Evolutionary conservation across 495 filamentous ascomycete species (phyloP), one percentile per base, ranked within the genome.

Genomic region (Trichoderma asperelloides): DNA sequence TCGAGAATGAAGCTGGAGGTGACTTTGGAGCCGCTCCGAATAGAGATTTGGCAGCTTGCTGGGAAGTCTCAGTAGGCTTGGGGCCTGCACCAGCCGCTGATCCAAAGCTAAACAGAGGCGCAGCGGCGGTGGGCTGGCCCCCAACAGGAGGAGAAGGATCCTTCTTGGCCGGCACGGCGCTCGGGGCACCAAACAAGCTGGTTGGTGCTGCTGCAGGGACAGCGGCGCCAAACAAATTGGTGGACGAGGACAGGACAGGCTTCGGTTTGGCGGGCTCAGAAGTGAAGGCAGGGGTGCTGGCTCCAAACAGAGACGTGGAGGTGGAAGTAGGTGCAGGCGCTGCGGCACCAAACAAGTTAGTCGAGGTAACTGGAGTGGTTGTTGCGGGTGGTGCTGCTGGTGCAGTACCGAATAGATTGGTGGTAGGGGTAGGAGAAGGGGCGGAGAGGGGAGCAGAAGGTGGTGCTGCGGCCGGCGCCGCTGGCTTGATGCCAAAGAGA

Each of bases 371-470:
- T 43, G 30, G 37, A n/a, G 47, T 23, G n/a, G 55, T 77, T 76
- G 45, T 41, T 63, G 30, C 27, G 23, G 55, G 21, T 21, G 49
- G 55, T 12, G 55, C 23, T 60, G 55, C 27, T 21, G 55, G 11
- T 6, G 75, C 65, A 63, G 65, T 70, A 13, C 82, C 83, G 69
- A 85, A 85, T 33, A 82, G 68, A 12, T 76, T 74, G 30, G 76
- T 74, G 16, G 81, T 76, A 55, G 77, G 76, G 68, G 78, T 77
- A 12, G 73, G 66, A 21, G 82, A 77, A 49, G 77, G 76, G 68
- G 78, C 78, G 12, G 74, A 66, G 7, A 72, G 68, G 28, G 73
- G 27, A 27, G 73, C 74, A 30, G 55, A 12, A 60, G 55, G 5
- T 15, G 77, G n/a, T 28, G 76, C 68, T 13, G 65, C 12, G 15